Conservation (phyloP, 306 rosid species). For the Spatholobus suberectus region DNA sequence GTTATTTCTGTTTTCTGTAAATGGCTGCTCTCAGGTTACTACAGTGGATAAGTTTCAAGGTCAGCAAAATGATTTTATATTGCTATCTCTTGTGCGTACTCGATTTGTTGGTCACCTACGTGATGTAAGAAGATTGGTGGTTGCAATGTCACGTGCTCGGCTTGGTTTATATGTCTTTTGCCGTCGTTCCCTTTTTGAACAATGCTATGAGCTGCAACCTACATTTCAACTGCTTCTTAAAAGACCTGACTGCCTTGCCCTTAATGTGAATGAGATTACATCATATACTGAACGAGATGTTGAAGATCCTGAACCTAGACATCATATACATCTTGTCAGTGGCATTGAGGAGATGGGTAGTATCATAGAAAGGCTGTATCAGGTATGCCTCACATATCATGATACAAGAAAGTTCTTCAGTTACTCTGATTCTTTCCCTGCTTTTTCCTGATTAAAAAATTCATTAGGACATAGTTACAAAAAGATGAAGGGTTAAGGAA, state of each 20-base stretch:
- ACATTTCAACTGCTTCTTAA: slow-evolving; percentile 90
- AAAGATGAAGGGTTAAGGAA: not conserved
- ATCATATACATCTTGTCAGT: slow-evolving; percentile 73
- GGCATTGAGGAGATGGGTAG: slow-evolving; percentile 82
- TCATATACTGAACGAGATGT: slow-evolving; percentile 69
- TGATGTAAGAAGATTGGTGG: slow-evolving; percentile 97
- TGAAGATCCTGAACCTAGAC: slow-evolving; percentile 70
- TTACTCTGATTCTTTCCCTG: not conserved
- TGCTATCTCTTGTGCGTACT: slow-evolving; percentile 93
- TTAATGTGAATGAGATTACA: slow-evolving; percentile 71
- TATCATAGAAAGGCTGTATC: slow-evolving; percentile 70
- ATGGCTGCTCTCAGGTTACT: slow-evolving; percentile 65
- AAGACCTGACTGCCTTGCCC: slow-evolving; percentile 87
- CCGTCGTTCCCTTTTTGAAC: slow-evolving; percentile 92
- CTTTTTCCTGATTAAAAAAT: not conserved
- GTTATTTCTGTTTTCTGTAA: slow-evolving; percentile 23
- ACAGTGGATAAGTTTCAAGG: slow-evolving; percentile 99
- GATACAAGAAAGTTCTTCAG: not conserved
- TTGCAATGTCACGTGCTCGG: slow-evolving; percentile 99
- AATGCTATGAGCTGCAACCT: slow-evolving; percentile 96
- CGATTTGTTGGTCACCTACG: slow-evolving; percentile 98
- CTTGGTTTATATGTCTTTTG: slow-evolving; percentile 94
- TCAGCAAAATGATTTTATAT: slow-evolving; percentile 95
- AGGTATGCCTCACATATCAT: slow-evolving; percentile 57
- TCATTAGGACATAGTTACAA: not conserved